phyloP scores from a whole-genome alignment of 805 yeast species.

The Barnettozyma vustinii region DNA sequence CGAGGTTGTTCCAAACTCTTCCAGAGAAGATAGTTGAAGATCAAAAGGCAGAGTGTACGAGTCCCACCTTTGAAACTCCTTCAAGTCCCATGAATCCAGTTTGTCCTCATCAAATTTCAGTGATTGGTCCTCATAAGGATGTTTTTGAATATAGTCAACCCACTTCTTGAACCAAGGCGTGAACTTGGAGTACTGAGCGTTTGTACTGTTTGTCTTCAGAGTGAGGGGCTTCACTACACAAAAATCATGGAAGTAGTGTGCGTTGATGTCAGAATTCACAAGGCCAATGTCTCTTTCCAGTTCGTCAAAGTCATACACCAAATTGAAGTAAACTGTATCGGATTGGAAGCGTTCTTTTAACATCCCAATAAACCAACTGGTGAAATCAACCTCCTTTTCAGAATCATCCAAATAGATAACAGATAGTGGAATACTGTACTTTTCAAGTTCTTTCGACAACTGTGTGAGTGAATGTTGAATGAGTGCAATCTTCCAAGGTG shows the following conservation, averaged over 20 bases:
- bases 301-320: conserved; percentile 34
- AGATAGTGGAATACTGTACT: conserved; percentile 33
- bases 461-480: conserved; percentile 29
- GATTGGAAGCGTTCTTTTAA: conserved; percentile 10
- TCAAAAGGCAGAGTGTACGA: conserved; percentile 19
- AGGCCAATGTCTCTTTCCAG: conserved; percentile 27
- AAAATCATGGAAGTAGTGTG: conserved; percentile 32
- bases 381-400: conserved; percentile 9
- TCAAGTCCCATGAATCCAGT: conserved; percentile 12
- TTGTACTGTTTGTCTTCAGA: conserved; percentile 34
- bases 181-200: conserved; percentile 40
- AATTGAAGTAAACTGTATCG: conserved; percentile 23
- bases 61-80: conserved; percentile 6
- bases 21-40: conserved; percentile 14
- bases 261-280: conserved; percentile 12
- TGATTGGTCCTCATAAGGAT: conserved; percentile 4
- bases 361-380: conserved; percentile 20
- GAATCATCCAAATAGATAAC: conserved; percentile 23
- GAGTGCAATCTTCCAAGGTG: conserved; percentile 38
- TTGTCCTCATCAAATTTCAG: conserved; percentile 3
- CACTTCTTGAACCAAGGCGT: conserved; percentile 45
- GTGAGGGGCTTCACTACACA: conserved; percentile 39
- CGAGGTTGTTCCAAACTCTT: conserved; percentile 2
- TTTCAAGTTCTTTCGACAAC: conserved; percentile 28
- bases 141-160: conserved; percentile 27